A percentile compares a stretch with the other conserved stretches of the same genome.
Evolutionary conservation across 176 grass and related monocot genomes (phyloP).

Genomic region (Hordeum marinum): DNA sequence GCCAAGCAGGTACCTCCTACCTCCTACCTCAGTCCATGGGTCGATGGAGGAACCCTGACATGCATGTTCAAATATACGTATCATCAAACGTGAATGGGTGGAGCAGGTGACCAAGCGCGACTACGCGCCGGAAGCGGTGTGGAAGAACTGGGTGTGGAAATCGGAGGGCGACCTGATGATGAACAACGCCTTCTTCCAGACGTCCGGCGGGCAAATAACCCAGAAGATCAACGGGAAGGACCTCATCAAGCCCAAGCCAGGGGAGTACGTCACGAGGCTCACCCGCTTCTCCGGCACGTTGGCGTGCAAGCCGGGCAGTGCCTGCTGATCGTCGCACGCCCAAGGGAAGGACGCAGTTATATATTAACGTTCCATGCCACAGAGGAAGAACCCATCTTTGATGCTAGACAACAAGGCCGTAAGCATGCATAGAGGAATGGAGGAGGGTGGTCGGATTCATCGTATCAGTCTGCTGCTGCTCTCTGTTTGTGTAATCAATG

Average conservation of each 20-base stretch:
- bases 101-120: conserved; percentile 66
- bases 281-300: conserved; percentile 56
- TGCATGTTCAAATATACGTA: no score
- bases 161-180: conserved; percentile 57
- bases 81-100: neutral
- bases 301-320: conserved; percentile 6
- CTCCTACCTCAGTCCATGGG: neutral
- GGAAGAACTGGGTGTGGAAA: conserved; percentile 72
- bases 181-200: conserved; percentile 49
- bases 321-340: conserved; percentile 41
- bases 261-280: conserved; percentile 55
- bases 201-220: conserved; percentile 23
- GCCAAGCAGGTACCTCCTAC: conserved; percentile 44
- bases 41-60: no score
- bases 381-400: neutral
- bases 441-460: neutral
- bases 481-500: neutral
- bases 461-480: neutral
- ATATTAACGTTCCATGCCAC: neutral
- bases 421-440: neutral
- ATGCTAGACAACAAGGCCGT: neutral
- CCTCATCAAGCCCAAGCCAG: conserved; percentile 68
- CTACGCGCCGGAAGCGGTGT: conserved; percentile 35
- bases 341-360: neutral
- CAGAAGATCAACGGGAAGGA: conserved; percentile 20